Evolutionary conservation across 2,329 filamentous ascomycete genomes (phyloP).

Genomic region (Cryphonectria radicalis): DNA sequence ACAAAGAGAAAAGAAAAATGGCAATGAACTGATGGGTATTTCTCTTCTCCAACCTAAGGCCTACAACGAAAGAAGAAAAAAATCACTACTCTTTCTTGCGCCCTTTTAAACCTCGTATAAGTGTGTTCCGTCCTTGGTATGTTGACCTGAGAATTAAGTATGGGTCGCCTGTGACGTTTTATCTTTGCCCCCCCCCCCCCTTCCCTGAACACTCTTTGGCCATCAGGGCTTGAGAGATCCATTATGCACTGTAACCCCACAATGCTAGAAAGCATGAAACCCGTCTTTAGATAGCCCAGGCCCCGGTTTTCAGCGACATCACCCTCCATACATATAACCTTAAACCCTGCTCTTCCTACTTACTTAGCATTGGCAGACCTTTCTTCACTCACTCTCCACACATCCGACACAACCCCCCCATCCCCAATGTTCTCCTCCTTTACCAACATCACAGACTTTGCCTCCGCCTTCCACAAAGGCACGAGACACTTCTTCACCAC

Average conservation of each 20-base stretch:
- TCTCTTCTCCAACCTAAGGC: not conserved
- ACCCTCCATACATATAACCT: not conserved
- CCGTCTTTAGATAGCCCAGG: not conserved
- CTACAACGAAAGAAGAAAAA: not conserved
- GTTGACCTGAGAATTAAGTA: not conserved
- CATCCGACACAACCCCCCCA: not conserved
- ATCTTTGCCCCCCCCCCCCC: not conserved
- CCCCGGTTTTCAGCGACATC: not conserved
- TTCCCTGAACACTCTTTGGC: not conserved
- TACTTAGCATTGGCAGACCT: not conserved
- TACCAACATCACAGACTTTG: constrained; percentile 18
- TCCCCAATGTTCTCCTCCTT: constrained; percentile 4
- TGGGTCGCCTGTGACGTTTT: not conserved
- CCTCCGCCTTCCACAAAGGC: constrained; percentile 17
- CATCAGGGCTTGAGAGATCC: not conserved
- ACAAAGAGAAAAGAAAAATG: not conserved
- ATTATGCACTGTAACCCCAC: not conserved
- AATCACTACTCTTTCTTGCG: not conserved
- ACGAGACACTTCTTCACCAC: constrained; percentile 17
- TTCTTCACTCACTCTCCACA: too few relatives aligned
- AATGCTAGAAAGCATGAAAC: not conserved
- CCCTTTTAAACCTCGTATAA: too few relatives aligned
- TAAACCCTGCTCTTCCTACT: not conserved
- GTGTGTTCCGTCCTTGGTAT: too few relatives aligned
- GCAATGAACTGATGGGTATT: not conserved